A percentile compares a stretch with the other conserved stretches of the same genome.
phyloP scores from a whole-genome alignment of 2,329 filamentous ascomycete genomes.

The Phoma sp. region DNA sequence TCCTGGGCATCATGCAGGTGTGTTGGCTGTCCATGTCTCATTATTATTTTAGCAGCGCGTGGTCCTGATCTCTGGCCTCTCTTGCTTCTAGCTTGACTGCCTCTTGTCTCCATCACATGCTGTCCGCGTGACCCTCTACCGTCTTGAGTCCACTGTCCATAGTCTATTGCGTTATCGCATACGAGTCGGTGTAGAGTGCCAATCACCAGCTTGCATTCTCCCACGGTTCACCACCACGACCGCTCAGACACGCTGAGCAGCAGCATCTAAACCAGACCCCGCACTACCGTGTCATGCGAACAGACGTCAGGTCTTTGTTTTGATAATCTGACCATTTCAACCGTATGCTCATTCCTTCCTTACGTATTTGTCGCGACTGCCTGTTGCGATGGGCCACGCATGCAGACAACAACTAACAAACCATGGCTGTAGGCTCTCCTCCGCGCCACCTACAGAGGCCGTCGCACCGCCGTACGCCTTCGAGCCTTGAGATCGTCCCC shows the following conservation, averaged over 20 bases:
- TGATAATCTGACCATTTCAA: conserved; percentile 20
- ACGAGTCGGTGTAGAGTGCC: conserved; percentile 33
- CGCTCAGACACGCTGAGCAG: conserved; percentile 6
- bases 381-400: conserved; percentile 1
- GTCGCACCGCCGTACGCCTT: conserved; percentile 39
- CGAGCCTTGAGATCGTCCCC: conserved; percentile 37
- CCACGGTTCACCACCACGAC: conserved; percentile 29
- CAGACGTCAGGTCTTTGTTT: conserved; percentile 11
- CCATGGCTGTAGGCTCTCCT: conserved; percentile 41
- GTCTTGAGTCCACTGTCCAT: neutral
- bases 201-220: conserved; percentile 38
- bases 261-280: conserved; percentile 7
- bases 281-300: conserved; percentile 38
- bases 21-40: neutral
- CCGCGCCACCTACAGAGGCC: conserved; percentile 28
- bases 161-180: neutral
- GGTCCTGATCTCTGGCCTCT: neutral
- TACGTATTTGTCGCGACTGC: neutral
- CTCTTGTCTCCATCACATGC: no score
- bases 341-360: conserved; percentile 30
- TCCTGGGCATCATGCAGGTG: conserved; percentile 3
- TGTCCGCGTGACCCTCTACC: conserved; percentile 15
- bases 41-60: neutral
- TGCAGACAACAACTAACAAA: conserved; percentile 31
- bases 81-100: neutral